Base-by-base conservation (phyloP, 495 filamentous ascomycete species). In the Xylaria curta region DNA sequence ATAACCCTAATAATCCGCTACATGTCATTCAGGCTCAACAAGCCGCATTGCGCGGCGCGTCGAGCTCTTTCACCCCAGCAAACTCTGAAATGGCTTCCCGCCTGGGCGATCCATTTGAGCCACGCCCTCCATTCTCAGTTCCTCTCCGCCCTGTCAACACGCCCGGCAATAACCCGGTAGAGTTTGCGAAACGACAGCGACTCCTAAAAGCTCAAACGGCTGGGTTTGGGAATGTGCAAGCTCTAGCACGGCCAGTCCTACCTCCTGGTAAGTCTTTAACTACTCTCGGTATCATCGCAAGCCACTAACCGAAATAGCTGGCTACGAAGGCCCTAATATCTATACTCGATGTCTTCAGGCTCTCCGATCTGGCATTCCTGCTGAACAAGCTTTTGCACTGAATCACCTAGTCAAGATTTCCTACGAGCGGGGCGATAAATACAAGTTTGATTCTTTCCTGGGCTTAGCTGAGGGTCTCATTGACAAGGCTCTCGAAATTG, bases 371-470 rank as follows among this genome's bases (percentile, higher is more conserved):
- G 89, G 90, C 0, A 89, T 97, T 33, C 85, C 87, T 17, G 88
- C 89, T 28, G 96, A 99, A 76, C 91, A 97, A 72, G 90, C 93
- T 33, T 98, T 94, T 79, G 94, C 93, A 0, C 82, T 98, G 21
- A 93, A 94, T 69, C 95, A 98, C 78, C 83, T 99, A 15, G 95
- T 98, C 69, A 96, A 97, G 78, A 97, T 97, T 21, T 97, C 95
- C 0, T 94, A 93, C 68, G 95, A 98, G 79, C 87, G 93, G 40
- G 95, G 95, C 38, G 97, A 98, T 77, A 97, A 97, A 77, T 97
- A 97, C 81, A 92, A 92, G 72, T 97, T 97, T 70, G 95, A 97
- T 69, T 89, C 91, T 3, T 98, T 97, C 76, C 90, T 92, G n/a
- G 89, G 94, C 42, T 85, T 99, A 46, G 93, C 93, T 2, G 96